These are phyloP conservation scores for Butyriboletus loyo DNA, from an alignment of 768 basidiomycete species.

Conservation along the genomic window DNA sequence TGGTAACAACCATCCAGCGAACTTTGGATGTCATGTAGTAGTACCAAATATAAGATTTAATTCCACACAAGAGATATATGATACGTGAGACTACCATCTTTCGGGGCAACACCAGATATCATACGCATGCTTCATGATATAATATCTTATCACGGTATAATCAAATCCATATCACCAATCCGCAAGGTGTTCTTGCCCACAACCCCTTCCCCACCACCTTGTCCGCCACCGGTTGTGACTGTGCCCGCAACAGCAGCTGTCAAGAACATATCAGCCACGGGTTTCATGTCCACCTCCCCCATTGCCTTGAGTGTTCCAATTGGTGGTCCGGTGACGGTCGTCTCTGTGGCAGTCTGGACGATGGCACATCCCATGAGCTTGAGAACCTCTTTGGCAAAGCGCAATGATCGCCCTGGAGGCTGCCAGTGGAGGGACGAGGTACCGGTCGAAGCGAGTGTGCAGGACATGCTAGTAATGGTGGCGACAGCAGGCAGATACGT, in stretches of 20 bases:
- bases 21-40: too few species aligned
- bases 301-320: constrained; percentile 69
- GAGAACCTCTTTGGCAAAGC: constrained; percentile 89
- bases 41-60: too few species aligned
- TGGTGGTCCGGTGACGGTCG: constrained; percentile 89
- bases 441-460: constrained; percentile 92
- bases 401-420: constrained; percentile 97
- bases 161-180: too few species aligned
- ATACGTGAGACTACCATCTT: too few species aligned
- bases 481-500: constrained; percentile 97
- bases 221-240: constrained; percentile 61
- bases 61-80: too few species aligned
- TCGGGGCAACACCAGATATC: too few species aligned
- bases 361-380: constrained; percentile 95
- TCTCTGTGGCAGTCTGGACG: constrained; percentile 81
- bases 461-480: constrained; percentile 94
- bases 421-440: constrained; percentile 86
- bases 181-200: constrained; percentile 52
- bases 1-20: constrained; percentile 70
- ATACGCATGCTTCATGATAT: too few species aligned
- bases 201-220: constrained; percentile 32
- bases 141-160: too few species aligned
- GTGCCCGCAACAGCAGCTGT: constrained; percentile 92
- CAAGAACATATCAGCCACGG: constrained; percentile 99
- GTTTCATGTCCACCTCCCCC: constrained; percentile 88